These are phyloP conservation scores for Phoma sp. DNA, from an alignment of 2,329 filamentous ascomycete species.

Conservation along the genomic window DNA sequence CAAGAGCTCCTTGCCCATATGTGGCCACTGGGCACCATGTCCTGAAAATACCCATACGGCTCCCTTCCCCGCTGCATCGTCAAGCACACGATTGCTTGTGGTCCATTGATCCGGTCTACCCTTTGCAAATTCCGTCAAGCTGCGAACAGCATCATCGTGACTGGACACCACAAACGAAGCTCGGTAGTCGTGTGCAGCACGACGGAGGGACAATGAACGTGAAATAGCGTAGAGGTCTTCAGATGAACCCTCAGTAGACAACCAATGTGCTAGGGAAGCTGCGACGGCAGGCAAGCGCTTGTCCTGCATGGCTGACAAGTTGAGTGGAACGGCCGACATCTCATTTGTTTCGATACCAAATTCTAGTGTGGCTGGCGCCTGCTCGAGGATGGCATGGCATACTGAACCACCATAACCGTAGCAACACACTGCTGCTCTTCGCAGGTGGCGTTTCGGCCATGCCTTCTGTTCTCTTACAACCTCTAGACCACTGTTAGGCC, in stretches of 20 bases:
- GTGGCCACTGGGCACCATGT: conserved; percentile 54
- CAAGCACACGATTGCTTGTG: conserved; percentile 17
- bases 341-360: not conserved
- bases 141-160: conserved; percentile 28
- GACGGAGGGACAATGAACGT: conserved; percentile 39
- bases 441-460: conserved; percentile 31
- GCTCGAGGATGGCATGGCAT: conserved; percentile 53
- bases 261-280: conserved; percentile 30
- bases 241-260: conserved; percentile 25
- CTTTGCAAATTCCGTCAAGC: conserved; percentile 24
- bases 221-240: conserved; percentile 30
- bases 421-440: conserved; percentile 54
- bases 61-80: conserved; percentile 22
- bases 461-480: conserved; percentile 8
- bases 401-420: conserved; percentile 57
- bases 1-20: conserved; percentile 53
- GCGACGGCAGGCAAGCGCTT: conserved; percentile 37
- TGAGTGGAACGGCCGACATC: conserved; percentile 17
- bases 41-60: conserved; percentile 54
- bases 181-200: conserved; percentile 45
- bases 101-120: conserved; percentile 12
- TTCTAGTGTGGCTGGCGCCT: conserved; percentile 24
- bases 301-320: conserved; percentile 44
- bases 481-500: conserved; percentile 15
- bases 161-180: conserved; percentile 31